Evolutionary conservation across 1,139 yeast genomes (phyloP), one percentile per base, ranked within the genome.

Genomic region (Debaryomyces coudertii): DNA sequence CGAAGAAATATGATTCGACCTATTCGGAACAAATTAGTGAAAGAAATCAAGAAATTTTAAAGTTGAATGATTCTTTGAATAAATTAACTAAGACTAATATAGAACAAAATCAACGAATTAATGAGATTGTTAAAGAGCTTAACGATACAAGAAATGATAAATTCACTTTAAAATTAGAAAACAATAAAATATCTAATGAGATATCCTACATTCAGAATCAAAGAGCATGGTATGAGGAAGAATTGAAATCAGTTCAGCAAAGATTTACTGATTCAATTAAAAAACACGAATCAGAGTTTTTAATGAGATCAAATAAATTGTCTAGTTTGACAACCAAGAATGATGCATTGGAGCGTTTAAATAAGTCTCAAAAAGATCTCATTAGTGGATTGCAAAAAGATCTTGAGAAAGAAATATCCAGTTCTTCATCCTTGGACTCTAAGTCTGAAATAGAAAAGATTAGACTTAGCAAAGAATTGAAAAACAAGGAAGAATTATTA

Each of bases 401-500:
- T 18, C 58, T 83, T 14, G 82, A 78, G 42, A 80, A 76, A 47
- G 71, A 76, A 40, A 59, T 75, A 6, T 65, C 78, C 1, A 55
- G 69, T 7, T 72, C 74, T 20, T 54, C 67, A 1, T 57, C 58
- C n/a, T 50, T 62, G 15, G 66, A 63, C 42, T 56, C 62, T 5
- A 61, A 63, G 34, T 53, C 51, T 30, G 71, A 69, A 41, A 52
- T 61, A 14, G 68, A 62, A 41, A 82, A 79, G 50, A 79, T 80
- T 25, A 82, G 79, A 36, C 83, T 81, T 55, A 65, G 82, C 36
- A 78, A 77, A 44, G 96, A 89, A 56, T 69, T 87, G 58, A 66
- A 80, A 2, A 67, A 81, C 31, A 90, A 86, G 60, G 84, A 84
- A 48, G 82, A 88, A 42, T 65, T 85, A 33, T 72, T 82, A 2